Percentiles rank a stretch among this genome's conserved stretches.
These are phyloP conservation scores for Colletotrichum spinosum DNA, from an alignment of 2,329 filamentous ascomycete genomes.

Conservation along the genomic window DNA sequence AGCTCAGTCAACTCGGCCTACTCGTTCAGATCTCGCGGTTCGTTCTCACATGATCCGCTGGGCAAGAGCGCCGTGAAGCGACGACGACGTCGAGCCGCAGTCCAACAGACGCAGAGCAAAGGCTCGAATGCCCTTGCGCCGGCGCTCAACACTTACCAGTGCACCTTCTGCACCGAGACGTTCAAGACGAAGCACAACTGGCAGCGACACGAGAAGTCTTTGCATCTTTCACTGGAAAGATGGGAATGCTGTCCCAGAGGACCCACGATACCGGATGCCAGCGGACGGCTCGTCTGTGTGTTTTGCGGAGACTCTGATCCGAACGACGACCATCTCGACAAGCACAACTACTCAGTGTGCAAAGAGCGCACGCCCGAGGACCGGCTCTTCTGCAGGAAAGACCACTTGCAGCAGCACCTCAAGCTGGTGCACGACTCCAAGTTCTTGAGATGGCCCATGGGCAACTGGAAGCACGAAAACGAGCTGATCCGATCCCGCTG, in stretches of 20 bases:
- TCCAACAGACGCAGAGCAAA: slow-evolving; percentile 6
- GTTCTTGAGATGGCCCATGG: slow-evolving; percentile 32
- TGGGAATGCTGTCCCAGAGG: slow-evolving; percentile 55
- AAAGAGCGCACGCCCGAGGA: slow-evolving; percentile 59
- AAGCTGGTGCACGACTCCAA: slow-evolving; percentile 27
- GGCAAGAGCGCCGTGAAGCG: slow-evolving; percentile 6
- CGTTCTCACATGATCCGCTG: slow-evolving; percentile 1
- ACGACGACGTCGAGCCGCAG: slow-evolving; percentile 12
- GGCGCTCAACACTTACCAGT: slow-evolving; percentile 47
- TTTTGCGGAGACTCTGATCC: slow-evolving; percentile 51
- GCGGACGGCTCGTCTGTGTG: slow-evolving; percentile 51
- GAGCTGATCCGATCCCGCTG: slow-evolving; percentile 44
- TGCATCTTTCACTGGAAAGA: slow-evolving; percentile 54
- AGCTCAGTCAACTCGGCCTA: slow-evolving; percentile 36
- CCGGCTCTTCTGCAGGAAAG: slow-evolving; percentile 56
- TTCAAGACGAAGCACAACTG: slow-evolving; percentile 59
- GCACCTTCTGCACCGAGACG: slow-evolving; percentile 59
- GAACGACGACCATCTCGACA: slow-evolving; percentile 47
- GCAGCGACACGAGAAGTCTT: slow-evolving; percentile 63
- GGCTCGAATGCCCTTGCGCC: slow-evolving; percentile 15
- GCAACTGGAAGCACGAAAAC: slow-evolving; percentile 24
- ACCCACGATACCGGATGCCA: slow-evolving; percentile 44
- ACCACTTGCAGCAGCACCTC: slow-evolving; percentile 57
- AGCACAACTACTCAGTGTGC: slow-evolving; percentile 57
- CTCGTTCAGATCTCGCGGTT: slow-evolving; percentile 26